Evolutionary conservation across 148 eudicot species (phyloP).

Genomic region (Amaranthus hypochondriacus): DNA sequence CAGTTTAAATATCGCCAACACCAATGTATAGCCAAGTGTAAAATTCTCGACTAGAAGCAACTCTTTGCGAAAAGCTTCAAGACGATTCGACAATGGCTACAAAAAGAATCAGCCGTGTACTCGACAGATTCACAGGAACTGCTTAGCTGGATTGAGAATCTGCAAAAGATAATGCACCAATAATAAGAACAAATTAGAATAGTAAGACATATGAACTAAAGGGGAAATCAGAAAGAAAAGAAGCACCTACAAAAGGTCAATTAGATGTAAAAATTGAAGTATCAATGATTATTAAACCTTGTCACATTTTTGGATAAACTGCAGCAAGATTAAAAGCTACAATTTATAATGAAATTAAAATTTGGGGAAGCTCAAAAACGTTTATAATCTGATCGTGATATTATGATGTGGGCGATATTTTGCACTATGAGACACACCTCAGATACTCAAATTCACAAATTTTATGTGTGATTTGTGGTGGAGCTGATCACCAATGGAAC

Average conservation of each 20-base stretch:
- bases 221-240: background rate
- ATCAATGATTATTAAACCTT: background rate
- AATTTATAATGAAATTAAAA: constrained; percentile 1
- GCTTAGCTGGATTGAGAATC: constrained; percentile 17
- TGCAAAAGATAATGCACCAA: constrained; percentile 15
- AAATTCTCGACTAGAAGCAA: background rate
- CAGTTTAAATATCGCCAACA: constrained; percentile 12
- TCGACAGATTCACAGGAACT: background rate
- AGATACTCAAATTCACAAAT: no score
- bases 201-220: background rate
- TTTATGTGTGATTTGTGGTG: no score
- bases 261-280: constrained; percentile 5
- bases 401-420: no score
- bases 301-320: constrained; percentile 26
- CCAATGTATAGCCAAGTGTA: constrained; percentile 8
- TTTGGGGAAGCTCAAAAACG: no score
- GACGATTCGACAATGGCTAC: constrained; percentile 17
- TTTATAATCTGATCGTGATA: no score
- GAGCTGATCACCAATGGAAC: no score
- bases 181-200: background rate
- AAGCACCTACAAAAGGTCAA: background rate
- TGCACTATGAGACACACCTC: background rate
- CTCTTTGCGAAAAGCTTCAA: constrained; percentile 16
- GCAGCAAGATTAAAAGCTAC: constrained; percentile 12
- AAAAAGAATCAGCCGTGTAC: constrained; percentile 6